A percentile compares a stretch with the other conserved stretches of the same genome.
phyloP scores from a whole-genome alignment of 805 yeast species.

The Brettanomyces anomalus region DNA sequence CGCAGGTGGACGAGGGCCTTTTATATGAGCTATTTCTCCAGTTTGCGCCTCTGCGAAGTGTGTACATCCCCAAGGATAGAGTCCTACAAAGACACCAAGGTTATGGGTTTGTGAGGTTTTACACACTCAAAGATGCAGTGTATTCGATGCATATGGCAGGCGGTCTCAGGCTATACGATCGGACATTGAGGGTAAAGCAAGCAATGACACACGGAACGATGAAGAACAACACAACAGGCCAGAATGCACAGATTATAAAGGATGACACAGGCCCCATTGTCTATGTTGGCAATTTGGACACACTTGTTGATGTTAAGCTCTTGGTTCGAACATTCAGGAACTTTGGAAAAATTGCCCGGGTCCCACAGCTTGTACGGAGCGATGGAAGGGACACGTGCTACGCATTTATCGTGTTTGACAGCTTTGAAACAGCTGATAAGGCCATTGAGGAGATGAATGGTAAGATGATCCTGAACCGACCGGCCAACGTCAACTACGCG shows the following conservation, averaged over 20 bases:
- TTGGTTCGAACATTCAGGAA: conserved; percentile 49
- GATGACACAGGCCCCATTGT: conserved; percentile 40
- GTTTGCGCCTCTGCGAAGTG: conserved; percentile 64
- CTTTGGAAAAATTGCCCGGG: conserved; percentile 53
- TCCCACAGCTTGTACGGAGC: conserved; percentile 40
- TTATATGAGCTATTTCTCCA: conserved; percentile 80
- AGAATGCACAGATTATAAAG: conserved; percentile 3
- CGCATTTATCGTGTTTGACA: conserved; percentile 58
- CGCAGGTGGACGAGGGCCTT: conserved; percentile 58
- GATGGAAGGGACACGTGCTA: conserved; percentile 37
- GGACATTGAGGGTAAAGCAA: conserved; percentile 48
- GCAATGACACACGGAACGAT: conserved; percentile 21
- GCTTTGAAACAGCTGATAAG: conserved; percentile 58
- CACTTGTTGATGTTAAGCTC: conserved; percentile 51
- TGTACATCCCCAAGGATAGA: conserved; percentile 75
- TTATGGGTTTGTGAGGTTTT: conserved; percentile 77
- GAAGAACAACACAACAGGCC: conserved; percentile 5
- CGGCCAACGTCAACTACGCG: conserved; percentile 59
- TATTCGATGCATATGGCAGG: conserved; percentile 55
- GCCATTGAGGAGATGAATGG: conserved; percentile 67
- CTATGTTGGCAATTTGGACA: conserved; percentile 54
- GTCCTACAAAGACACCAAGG: conserved; percentile 69
- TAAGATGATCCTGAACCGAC: conserved; percentile 57
- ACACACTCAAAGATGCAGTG: conserved; percentile 50
- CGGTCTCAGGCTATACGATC: conserved; percentile 55